Percentiles rank a stretch among this genome's conserved stretches.
These are phyloP conservation scores for Solanum hybrid DNA, from an alignment of 305 asterid species.

Conservation along the genomic window DNA sequence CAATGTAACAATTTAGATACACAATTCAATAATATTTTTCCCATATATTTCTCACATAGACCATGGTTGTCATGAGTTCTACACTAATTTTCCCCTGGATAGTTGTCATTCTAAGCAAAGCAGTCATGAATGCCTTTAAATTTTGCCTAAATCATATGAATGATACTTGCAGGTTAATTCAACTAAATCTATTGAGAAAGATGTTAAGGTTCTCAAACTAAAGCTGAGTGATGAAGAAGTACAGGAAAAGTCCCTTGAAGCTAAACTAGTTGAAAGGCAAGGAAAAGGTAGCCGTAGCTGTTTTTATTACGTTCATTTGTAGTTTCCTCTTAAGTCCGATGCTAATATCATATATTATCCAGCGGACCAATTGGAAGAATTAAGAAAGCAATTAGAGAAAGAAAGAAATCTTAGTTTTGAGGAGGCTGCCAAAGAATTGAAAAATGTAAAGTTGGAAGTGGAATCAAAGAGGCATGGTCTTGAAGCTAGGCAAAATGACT, in stretches of 20 bases:
- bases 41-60: no score
- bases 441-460: slow-evolving; percentile 48
- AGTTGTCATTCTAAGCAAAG: not conserved
- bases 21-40: no score
- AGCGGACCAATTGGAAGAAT: slow-evolving; percentile 55
- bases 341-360: slow-evolving; percentile 13
- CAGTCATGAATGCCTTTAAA: not conserved
- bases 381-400: slow-evolving; percentile 44
- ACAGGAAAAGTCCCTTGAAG: slow-evolving; percentile 55
- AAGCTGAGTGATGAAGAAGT: slow-evolving; percentile 61
- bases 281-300: slow-evolving; percentile 43
- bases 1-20: no score
- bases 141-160: not conserved
- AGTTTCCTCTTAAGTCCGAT: slow-evolving; percentile 6
- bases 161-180: slow-evolving; percentile 43
- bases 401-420: slow-evolving; percentile 41
- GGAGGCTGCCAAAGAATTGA: slow-evolving; percentile 48
- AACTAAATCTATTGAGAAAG: slow-evolving; percentile 71
- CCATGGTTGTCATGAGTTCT: not conserved
- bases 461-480: slow-evolving; percentile 46
- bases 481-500: slow-evolving; percentile 42
- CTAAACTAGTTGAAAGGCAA: slow-evolving; percentile 50
- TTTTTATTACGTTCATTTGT: slow-evolving; percentile 9
- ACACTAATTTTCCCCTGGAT: not conserved
- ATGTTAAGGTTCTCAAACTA: slow-evolving; percentile 57